Evolutionary conservation across 2,329 filamentous ascomycete genomes (phyloP), one percentile per base, ranked within the genome.

Genomic region (Aspergillus cejpii): DNA sequence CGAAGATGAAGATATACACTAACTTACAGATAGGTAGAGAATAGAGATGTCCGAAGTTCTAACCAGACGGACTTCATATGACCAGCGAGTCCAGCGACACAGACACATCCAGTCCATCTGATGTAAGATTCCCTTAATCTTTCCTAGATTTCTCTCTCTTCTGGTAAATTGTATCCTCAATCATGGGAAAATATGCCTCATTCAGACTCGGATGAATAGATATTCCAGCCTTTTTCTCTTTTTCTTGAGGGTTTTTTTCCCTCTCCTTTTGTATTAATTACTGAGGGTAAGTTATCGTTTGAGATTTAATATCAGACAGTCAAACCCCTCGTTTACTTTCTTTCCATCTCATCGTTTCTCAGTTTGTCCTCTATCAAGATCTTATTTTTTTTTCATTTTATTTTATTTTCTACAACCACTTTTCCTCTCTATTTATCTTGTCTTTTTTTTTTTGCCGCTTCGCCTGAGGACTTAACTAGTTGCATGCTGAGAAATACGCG

Each of bases 401-500:
- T 34, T 41, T 47, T 41, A 41, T 37, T 44, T 41, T 47, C 45
- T n/a, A n/a, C 40, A 41, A 42, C 46, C 45, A 20, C 44, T 48
- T 46, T 53, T 47, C 23, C 23, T 24, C 5, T 24, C 8, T 8
- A 24, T 24, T 24, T 6, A 15, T 41, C 31, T 39, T 29, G 19
- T 36, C 37, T 6, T 24, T 29, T 39, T 45, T 39, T 45, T 44
- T 41, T 41, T 45, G 41, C 48, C 44, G 40, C 37, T 34, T 45
- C 34, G 31, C n/a, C 20, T 29, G 29, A 31, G 45, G 49, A 43
- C 37, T 29, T 43, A n/a, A n/a, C n/a, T n/a, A 45, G 44, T 45
- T 56, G 53, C 58, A 63, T 64, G 56, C 62, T 62, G 56, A 62
- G 56, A 62, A 58, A 54, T 65, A 65, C 63, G 60, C 62, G 39